These are phyloP conservation scores for Hylodesmum podocarpum DNA, from an alignment of 306 rosid species.

Conservation along the genomic window DNA sequence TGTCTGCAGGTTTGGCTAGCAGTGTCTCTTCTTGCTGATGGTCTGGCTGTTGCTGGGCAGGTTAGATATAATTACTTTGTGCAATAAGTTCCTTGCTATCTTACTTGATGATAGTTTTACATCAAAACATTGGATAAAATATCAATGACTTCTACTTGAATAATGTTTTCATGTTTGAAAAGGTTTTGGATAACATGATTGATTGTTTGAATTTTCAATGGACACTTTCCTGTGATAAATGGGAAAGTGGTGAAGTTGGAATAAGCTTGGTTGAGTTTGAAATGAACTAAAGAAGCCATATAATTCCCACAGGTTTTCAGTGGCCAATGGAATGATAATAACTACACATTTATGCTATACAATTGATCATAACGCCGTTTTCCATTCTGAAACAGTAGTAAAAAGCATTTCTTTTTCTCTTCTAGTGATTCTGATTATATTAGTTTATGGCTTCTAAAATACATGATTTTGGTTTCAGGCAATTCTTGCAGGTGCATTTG, in stretches of 20 bases:
- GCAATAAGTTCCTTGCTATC: not conserved
- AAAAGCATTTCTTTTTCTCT: not conserved
- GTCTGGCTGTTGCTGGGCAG: constrained; percentile 98
- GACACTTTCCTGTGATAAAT: not conserved
- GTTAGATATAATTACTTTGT: constrained; percentile 39
- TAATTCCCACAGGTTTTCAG: not conserved
- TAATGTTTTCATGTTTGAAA: not conserved
- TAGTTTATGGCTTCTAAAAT: constrained; percentile 6
- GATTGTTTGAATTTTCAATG: not conserved
- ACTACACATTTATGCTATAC: not conserved
- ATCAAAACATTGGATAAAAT: not conserved
- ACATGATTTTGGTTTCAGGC: constrained; percentile 54
- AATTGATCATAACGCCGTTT: not conserved
- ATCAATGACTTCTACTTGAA: not conserved
- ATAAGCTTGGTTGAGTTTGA: not conserved
- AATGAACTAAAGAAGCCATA: not conserved
- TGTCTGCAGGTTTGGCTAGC: constrained; percentile 97
- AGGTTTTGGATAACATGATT: not conserved
- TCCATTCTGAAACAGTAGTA: not conserved
- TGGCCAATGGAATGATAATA: not conserved
- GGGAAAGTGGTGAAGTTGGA: not conserved
- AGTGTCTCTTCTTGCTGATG: constrained; percentile 91
- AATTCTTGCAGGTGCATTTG: constrained; percentile 91
- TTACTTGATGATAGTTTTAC: not conserved
- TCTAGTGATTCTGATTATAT: not conserved